A percentile compares a stretch with the other conserved stretches of the same genome.
Conservation (phyloP, 495 filamentous ascomycete genomes). For the Clohesyomyces aquaticus region DNA sequence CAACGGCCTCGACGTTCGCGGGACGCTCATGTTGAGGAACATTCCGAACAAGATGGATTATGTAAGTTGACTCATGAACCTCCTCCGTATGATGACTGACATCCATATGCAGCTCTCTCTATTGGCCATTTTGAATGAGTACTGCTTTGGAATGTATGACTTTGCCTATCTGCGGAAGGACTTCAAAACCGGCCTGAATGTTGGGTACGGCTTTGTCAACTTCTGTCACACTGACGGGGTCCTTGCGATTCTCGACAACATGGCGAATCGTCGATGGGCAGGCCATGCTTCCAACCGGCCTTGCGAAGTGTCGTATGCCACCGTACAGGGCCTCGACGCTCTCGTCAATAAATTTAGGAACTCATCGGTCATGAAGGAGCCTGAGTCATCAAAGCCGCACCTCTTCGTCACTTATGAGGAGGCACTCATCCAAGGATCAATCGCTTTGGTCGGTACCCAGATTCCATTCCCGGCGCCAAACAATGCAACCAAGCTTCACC, state of each 20-base stretch:
- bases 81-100: conserved; percentile 9
- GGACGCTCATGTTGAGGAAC: conserved; percentile 85
- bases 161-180: conserved; percentile 94
- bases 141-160: conserved; percentile 80
- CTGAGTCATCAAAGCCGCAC: conserved; percentile 71
- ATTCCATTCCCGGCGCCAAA: conserved; percentile 26
- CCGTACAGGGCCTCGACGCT: conserved; percentile 88
- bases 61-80: conserved; percentile 47
- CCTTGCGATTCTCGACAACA: conserved; percentile 27
- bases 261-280: conserved; percentile 62
- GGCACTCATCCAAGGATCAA: neutral
- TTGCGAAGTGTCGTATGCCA: conserved; percentile 91
- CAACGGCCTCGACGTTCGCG: conserved; percentile 36
- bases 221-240: conserved; percentile 72
- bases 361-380: conserved; percentile 90
- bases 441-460: conserved; percentile 15
- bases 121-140: conserved; percentile 77
- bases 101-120: conserved; percentile 58
- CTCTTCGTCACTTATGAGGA: conserved; percentile 18
- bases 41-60: conserved; percentile 90
- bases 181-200: conserved; percentile 58
- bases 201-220: conserved; percentile 98
- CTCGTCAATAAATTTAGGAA: conserved; percentile 94
- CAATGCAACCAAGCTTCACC: conserved; percentile 34
- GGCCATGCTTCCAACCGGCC: conserved; percentile 64